Evolutionary conservation across 176 grass and related monocot genomes (phyloP), one percentile per base, ranked within the genome.

Genomic region (Melocanna baccifera): DNA sequence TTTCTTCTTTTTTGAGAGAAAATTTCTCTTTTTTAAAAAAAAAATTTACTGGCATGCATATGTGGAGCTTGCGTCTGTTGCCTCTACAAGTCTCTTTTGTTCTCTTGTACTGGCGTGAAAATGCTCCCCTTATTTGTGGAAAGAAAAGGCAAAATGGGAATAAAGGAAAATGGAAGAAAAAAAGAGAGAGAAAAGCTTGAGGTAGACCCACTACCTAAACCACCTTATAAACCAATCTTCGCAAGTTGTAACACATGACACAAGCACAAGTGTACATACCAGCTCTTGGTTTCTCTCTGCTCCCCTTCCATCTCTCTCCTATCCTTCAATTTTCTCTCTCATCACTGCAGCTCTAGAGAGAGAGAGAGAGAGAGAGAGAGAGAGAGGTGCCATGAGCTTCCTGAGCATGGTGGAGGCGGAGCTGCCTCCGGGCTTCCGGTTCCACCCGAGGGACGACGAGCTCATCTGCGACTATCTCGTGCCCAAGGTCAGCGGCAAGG

Each of bases 401-500:
- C 62, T 98, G 83, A 98, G 93, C 87, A 90, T 94, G 93, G 91
- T 98, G 87, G 96, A 98, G 87, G 76, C 89, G 22, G 90, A 93
- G 68, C 84, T 98, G 77, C 93, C 96, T 7, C 92, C 96, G 20
- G 93, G 96, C 25, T 98, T 98, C 86, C 72, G 96, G 83, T 98
- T 98, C 89, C 91, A 98, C 79, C 96, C 96, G 9, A 88, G 87
- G 82, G 96, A 98, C 22, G 96, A 98, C 36, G 96, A 98, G 74
- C 88, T 98, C 83, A 81, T 98, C 88, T 98, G 96, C 71, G 96
- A 98, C 53, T 95, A 98, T 76, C 96, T 98, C 4, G 87, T 37
- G 8, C 87, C 89, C 40, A 95, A 95, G 87, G 37, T 93, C 74
- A 62, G 68, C 55, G 74, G 41, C 75, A 88, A 85, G 72, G 70